These are phyloP conservation scores for Chalciporus sphaerocephalus DNA, from an alignment of 768 basidiomycete species.

Conservation along the genomic window DNA sequence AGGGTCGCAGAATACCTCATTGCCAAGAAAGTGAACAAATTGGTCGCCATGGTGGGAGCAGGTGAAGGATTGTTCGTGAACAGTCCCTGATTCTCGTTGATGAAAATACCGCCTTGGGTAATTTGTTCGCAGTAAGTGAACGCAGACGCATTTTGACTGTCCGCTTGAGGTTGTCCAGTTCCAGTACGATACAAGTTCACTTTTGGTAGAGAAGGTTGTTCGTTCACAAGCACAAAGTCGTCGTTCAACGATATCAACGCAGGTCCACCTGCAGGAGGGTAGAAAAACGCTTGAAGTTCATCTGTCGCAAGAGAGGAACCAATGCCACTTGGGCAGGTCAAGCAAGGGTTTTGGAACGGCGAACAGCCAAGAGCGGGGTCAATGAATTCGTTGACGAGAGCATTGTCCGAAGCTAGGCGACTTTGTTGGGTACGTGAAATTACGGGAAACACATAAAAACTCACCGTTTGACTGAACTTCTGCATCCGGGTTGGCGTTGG, in stretches of 20 bases:
- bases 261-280: slow-evolving; percentile 23
- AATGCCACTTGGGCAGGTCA: slow-evolving; percentile 20
- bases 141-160: slow-evolving; percentile 21
- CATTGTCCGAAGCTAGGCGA: slow-evolving; percentile 23
- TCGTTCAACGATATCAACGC: slow-evolving; percentile 24
- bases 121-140: slow-evolving; percentile 23
- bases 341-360: slow-evolving; percentile 25
- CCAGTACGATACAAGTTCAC: slow-evolving; percentile 27
- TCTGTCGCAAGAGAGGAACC: slow-evolving; percentile 21
- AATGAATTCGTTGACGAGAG: slow-evolving; percentile 22
- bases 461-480: slow-evolving; percentile 23
- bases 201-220: slow-evolving; percentile 21
- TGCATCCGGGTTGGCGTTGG: slow-evolving; percentile 23
- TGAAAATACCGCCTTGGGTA: slow-evolving; percentile 21
- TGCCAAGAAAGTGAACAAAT: slow-evolving; percentile 27
- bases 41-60: slow-evolving; percentile 18
- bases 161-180: slow-evolving; percentile 24
- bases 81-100: slow-evolving; percentile 18
- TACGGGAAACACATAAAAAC: neutral
- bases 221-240: slow-evolving; percentile 26
- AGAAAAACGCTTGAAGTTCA: slow-evolving; percentile 23
- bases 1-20: slow-evolving; percentile 26
- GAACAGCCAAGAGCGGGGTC: slow-evolving; percentile 25
- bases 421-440: neutral
- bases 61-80: slow-evolving; percentile 20